These are phyloP conservation scores for Podospora pseudopauciseta DNA, from an alignment of 495 filamentous ascomycete species.

Conservation along the genomic window DNA sequence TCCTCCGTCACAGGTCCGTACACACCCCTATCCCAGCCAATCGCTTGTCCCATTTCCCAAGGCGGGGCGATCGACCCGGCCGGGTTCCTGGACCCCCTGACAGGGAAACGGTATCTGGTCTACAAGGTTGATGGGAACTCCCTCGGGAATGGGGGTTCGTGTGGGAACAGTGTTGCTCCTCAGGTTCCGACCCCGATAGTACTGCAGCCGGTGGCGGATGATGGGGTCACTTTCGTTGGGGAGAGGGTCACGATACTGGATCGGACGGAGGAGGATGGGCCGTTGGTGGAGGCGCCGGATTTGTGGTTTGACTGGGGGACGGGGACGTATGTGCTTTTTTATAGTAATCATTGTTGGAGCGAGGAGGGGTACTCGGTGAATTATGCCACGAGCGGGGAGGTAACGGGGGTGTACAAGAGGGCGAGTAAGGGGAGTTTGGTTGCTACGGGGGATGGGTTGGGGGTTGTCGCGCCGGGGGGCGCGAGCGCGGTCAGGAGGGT, in stretches of 20 bases:
- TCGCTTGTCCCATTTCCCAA: constrained; percentile 48
- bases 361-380: constrained; percentile 52
- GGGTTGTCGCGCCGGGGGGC: constrained; percentile 51
- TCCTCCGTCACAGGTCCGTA: constrained; percentile 50
- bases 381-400: constrained; percentile 42
- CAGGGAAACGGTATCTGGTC: constrained; percentile 53
- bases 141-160: constrained; percentile 54
- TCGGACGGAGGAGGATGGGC: constrained; percentile 53
- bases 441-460: constrained; percentile 29
- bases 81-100: constrained; percentile 47
- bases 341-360: constrained; percentile 56
- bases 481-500: constrained; percentile 44
- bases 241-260: constrained; percentile 53
- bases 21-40: constrained; percentile 37
- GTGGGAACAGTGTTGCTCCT: constrained; percentile 51
- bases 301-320: constrained; percentile 39
- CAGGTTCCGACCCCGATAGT: constrained; percentile 55
- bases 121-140: constrained; percentile 65
- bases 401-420: constrained; percentile 49
- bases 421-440: neutral
- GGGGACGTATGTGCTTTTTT: constrained; percentile 58
- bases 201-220: constrained; percentile 51
- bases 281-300: constrained; percentile 60
- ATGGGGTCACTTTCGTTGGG: constrained; percentile 53
- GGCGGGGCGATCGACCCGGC: constrained; percentile 60